Evolutionary conservation across 2,329 filamentous ascomycete species (phyloP).

Genomic region (Scopulariopsis brevicaulis): DNA sequence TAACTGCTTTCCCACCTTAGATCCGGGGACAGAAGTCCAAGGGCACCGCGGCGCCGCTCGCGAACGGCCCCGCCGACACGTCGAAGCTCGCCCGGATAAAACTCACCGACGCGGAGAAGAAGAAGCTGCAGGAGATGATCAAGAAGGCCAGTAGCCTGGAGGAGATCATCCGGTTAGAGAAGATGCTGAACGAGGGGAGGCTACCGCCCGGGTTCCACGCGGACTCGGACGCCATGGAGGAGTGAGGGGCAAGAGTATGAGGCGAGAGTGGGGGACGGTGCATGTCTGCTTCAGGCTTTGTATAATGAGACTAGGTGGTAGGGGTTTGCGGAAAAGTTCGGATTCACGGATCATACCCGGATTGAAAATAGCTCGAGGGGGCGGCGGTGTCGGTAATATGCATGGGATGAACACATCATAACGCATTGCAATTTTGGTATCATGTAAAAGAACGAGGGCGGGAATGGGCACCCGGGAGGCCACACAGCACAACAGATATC

Average conservation of each 20-base stretch:
- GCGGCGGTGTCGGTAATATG: neutral
- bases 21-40: constrained; percentile 79
- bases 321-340: neutral
- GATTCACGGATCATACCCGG: neutral
- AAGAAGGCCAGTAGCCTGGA: constrained; percentile 78
- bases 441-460: neutral
- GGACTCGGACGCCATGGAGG: constrained; percentile 47
- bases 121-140: constrained; percentile 76
- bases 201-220: constrained; percentile 58
- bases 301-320: neutral
- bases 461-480: neutral
- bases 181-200: constrained; percentile 80
- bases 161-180: constrained; percentile 84
- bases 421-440: neutral
- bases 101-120: constrained; percentile 80
- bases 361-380: neutral
- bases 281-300: neutral
- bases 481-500: constrained; percentile 4
- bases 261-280: too few relatives aligned
- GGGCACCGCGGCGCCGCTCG: constrained; percentile 30
- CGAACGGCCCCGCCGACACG: constrained; percentile 14
- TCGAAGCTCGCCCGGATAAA: constrained; percentile 68
- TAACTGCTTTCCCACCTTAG: constrained; percentile 20
- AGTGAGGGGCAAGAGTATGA: constrained; percentile 28
- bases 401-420: neutral